These are phyloP conservation scores for Hemileccinum impolitum DNA, from an alignment of 768 basidiomycete species.

Conservation along the genomic window DNA sequence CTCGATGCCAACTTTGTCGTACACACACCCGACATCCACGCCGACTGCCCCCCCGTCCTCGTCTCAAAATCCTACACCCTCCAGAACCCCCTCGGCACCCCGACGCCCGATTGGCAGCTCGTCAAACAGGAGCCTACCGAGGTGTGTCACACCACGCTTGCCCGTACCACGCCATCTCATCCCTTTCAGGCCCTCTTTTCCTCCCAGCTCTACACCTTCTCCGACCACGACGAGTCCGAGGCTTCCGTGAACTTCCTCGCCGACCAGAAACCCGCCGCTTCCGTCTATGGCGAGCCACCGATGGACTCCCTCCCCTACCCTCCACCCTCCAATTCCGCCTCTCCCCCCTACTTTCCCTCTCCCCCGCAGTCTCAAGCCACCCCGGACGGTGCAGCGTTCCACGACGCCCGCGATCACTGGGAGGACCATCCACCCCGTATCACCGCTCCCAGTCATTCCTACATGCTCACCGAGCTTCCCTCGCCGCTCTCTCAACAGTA, in stretches of 20 bases:
- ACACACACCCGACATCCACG: constrained; percentile 12
- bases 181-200: constrained; percentile 13
- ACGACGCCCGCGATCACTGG: constrained; percentile 22
- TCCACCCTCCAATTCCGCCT: constrained; percentile 21
- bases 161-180: constrained; percentile 4
- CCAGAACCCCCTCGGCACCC: constrained; percentile 23
- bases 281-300: constrained; percentile 19
- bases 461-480: constrained; percentile 16
- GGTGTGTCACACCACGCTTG: constrained; percentile 12
- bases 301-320: constrained; percentile 33
- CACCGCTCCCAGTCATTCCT: constrained; percentile 14
- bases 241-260: background rate
- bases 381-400: constrained; percentile 19
- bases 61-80: constrained; percentile 30
- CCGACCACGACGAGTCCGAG: constrained; percentile 13
- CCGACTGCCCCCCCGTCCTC: constrained; percentile 3
- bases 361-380: constrained; percentile 5
- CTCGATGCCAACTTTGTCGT: constrained; percentile 16
- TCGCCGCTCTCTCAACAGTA: constrained; percentile 14
- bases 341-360: constrained; percentile 20
- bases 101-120: constrained; percentile 16
- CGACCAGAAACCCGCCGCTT: background rate
- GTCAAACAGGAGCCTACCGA: constrained; percentile 27
- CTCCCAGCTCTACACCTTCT: constrained; percentile 13
- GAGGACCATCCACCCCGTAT: constrained; percentile 17